These are phyloP conservation scores for Zymoseptoria tritici DNA, from an alignment of 2,329 filamentous ascomycete species.

Conservation along the genomic window DNA sequence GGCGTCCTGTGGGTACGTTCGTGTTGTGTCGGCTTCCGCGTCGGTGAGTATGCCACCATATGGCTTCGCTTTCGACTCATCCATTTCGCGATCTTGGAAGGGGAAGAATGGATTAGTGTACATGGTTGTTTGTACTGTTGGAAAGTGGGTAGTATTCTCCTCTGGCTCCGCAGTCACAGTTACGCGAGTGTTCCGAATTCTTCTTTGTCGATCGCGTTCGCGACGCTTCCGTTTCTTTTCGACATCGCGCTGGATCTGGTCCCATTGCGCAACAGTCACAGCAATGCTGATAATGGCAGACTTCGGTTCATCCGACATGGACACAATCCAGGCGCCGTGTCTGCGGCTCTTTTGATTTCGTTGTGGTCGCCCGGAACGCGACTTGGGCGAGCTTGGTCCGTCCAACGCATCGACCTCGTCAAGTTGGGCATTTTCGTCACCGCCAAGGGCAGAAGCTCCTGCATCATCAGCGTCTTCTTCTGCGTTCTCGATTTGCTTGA, in stretches of 20 bases:
- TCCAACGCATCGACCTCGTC: constrained; percentile 18
- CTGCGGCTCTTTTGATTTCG: constrained; percentile 46
- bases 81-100: constrained; percentile 80
- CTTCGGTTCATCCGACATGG: constrained; percentile 26
- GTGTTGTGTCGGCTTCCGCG: constrained; percentile 80
- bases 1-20: constrained; percentile 70
- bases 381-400: constrained; percentile 20
- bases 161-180: constrained; percentile 34
- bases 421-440: constrained; percentile 10
- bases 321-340: constrained; percentile 24
- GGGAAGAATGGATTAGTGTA: constrained; percentile 79
- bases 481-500: constrained; percentile 10
- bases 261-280: constrained; percentile 29
- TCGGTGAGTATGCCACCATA: constrained; percentile 92
- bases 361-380: constrained; percentile 44
- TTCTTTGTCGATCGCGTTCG: constrained; percentile 36
- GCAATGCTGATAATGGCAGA: constrained; percentile 48
- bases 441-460: constrained; percentile 14
- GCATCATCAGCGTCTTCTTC: constrained; percentile 15
- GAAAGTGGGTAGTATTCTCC: constrained; percentile 42
- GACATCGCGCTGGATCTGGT: constrained; percentile 30
- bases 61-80: constrained; percentile 84
- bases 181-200: constrained; percentile 37
- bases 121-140: constrained; percentile 51
- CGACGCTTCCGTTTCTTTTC: constrained; percentile 49